These are phyloP conservation scores for Nemania bipapillata DNA, from an alignment of 2,329 filamentous ascomycete species.

Conservation along the genomic window DNA sequence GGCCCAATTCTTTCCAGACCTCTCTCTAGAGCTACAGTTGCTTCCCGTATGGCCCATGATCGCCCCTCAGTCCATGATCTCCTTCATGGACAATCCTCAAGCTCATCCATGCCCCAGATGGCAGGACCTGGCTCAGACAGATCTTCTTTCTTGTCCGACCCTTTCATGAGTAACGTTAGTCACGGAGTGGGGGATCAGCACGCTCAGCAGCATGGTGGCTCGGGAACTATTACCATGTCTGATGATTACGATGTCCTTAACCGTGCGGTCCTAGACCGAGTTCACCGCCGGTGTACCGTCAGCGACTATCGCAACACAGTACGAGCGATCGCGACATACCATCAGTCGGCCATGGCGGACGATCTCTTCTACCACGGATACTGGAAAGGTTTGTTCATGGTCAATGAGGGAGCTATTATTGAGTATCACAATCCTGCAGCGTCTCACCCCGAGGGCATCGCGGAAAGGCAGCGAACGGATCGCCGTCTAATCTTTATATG, in stretches of 20 bases:
- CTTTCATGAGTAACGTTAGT: background rate
- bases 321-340: background rate
- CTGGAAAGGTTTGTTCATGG: slow-evolving; percentile 2
- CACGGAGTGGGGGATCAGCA: background rate
- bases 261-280: background rate
- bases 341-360: slow-evolving; percentile 22
- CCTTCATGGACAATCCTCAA: too few species aligned
- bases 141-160: background rate
- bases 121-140: too few species aligned
- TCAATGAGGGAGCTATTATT: slow-evolving; percentile 2
- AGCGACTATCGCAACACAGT: background rate
- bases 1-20: too few species aligned
- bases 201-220: background rate
- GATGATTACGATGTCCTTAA: slow-evolving; percentile 12
- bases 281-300: background rate
- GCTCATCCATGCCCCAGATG: too few species aligned
- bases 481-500: background rate
- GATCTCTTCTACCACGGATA: slow-evolving; percentile 4
- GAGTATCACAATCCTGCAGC: slow-evolving; percentile 10
- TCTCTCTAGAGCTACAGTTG: too few species aligned
- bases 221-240: background rate
- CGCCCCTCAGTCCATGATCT: too few species aligned
- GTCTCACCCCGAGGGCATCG: background rate
- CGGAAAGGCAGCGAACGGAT: background rate
- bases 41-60: too few species aligned